Percentiles rank a stretch among this genome's conserved stretches.
Evolutionary conservation across 202 grass and related monocot species (phyloP).

Genomic region (Setaria viridis): DNA sequence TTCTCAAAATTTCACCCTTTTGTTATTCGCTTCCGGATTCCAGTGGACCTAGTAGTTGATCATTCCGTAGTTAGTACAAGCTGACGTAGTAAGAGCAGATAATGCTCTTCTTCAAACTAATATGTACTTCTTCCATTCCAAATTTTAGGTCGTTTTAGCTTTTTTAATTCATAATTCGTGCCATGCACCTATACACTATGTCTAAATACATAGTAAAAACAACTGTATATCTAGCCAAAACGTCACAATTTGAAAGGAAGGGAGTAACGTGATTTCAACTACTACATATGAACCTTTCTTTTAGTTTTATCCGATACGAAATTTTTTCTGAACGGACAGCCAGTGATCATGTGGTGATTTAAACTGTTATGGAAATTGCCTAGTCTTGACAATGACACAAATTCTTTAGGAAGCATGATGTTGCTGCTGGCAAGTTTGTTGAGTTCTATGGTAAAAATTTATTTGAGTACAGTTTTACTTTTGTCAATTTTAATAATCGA

Average conservation of each 20-base stretch:
- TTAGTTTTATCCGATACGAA: neutral
- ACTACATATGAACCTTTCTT: neutral
- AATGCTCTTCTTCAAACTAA: constrained; percentile 83
- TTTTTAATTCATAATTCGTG: too few relatives aligned
- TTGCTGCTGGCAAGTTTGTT: constrained; percentile 95
- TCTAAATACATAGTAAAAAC: too few relatives aligned
- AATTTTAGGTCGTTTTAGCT: too few relatives aligned
- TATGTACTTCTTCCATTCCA: constrained; percentile 36
- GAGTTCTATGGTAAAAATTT: constrained; percentile 78
- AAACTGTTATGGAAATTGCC: constrained; percentile 71
- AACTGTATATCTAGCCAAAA: too few relatives aligned
- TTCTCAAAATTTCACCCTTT: constrained; percentile 8
- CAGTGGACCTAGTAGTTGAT: constrained; percentile 89
- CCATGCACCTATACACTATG: too few relatives aligned
- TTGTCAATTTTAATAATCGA: neutral
- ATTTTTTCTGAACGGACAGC: constrained; percentile 46
- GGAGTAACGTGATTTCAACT: constrained; percentile 59
- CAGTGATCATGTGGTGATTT: constrained; percentile 98
- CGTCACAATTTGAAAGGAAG: too few relatives aligned
- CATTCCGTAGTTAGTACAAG: constrained; percentile 72
- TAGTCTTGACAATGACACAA: constrained; percentile 89
- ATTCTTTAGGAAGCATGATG: constrained; percentile 94
- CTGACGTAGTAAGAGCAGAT: constrained; percentile 81
- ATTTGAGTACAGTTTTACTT: neutral
- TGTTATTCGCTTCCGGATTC: constrained; percentile 57